phyloP scores from a whole-genome alignment of 192 early-diverging fungal genomes.

The Cetraspora pellucida region DNA sequence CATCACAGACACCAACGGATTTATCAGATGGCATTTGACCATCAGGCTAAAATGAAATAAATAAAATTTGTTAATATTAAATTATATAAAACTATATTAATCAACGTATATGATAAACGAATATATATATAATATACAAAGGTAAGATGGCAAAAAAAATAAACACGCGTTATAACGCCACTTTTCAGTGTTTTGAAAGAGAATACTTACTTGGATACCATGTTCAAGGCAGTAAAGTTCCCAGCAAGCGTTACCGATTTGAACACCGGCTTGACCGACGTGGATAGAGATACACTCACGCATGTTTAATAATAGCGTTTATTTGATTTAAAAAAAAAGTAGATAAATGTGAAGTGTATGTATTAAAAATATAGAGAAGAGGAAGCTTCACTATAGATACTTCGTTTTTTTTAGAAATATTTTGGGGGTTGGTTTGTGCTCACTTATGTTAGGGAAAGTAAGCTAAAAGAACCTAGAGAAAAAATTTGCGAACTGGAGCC shows the following conservation, averaged over 20 bases:
- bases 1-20: constrained; percentile 74
- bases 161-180: background rate
- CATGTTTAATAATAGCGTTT: constrained; percentile 49
- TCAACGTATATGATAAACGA: background rate
- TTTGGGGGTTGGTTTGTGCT: constrained; percentile 29
- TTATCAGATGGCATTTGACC: constrained; percentile 63
- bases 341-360: background rate
- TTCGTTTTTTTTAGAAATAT: background rate
- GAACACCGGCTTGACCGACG: constrained; percentile 97
- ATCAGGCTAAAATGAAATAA: constrained; percentile 7
- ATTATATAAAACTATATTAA: too few relatives aligned
- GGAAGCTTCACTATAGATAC: background rate
- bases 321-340: background rate
- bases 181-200: background rate
- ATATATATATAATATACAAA: too few relatives aligned
- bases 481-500: background rate
- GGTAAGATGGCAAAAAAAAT: too few relatives aligned
- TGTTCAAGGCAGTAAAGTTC: constrained; percentile 97
- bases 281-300: constrained; percentile 79
- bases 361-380: constrained; percentile 11
- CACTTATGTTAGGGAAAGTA: constrained; percentile 36
- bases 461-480: constrained; percentile 34
- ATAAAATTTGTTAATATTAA: background rate
- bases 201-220: constrained; percentile 70
- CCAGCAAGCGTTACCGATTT: constrained; percentile 99